Base-by-base conservation (phyloP, 179 eudicot genomes). In the Heliamphora pulchella region DNA sequence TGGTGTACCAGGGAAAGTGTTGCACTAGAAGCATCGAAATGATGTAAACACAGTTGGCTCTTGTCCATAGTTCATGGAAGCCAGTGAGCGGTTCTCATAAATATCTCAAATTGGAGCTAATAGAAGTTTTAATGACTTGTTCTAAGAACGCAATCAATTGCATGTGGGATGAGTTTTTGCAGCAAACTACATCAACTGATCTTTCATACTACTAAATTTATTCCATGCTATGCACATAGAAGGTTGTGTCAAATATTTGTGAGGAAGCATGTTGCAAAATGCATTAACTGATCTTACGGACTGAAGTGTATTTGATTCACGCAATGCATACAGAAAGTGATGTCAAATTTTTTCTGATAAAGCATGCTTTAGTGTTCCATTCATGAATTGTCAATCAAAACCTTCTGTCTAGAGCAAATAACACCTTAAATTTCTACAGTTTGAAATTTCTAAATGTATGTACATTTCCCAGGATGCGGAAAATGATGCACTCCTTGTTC, bases 391-490 rank as follows among this genome's bases (percentile, higher is more conserved):
- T 77, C 71, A 77, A 7, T 13, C 43, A 65, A 64, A 50, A 65
- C 41, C 39, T 51, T 66, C 53, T 53, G 6, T 66, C 8, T 53
- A 13, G 4, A 67, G 48, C 14, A 41, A 22, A 9, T 67, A 43
- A 41, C 31, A 4, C 51, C 13, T 67, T n/a, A 10, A 39, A 9
- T 74, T 61, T 39, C 43, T 50, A 75, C 48, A 79, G 9, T 41
- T 68, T 61, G 66, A 83, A 47, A 54, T 53, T 61, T 54, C 69
- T 76, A 31, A 46, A n/a, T 68, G 8, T 17, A 39, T 77, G 62
- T 48, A 43, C 47, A 58, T 75, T 82, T 65, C 65, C 76, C 79
- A 92, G 97, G 88, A 88, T 69, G 86, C 94, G 67, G 86, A 83
- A 62, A 79, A 75, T 65, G 82, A 84, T 70, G 94, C 90, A 39